Conservation (phyloP, 1,284 basidiomycete genomes). For the Phaffia rhodozyma region DNA sequence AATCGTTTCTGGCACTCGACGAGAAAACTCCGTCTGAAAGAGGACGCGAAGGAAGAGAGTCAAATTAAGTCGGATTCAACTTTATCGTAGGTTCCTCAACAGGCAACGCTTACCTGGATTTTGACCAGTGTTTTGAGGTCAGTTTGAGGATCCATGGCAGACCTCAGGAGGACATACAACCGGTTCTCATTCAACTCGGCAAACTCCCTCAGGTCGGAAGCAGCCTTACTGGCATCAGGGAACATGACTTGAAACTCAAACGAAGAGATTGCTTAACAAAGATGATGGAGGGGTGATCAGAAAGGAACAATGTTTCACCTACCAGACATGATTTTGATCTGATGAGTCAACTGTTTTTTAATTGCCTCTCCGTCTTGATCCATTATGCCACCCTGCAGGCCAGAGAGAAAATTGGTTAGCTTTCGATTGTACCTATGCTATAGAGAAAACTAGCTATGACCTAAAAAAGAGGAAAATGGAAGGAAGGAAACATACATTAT, state of each 20-base stretch:
- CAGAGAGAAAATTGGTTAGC: neutral
- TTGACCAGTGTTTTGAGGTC: slow-evolving; percentile 73
- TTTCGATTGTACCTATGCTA: neutral
- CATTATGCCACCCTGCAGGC: slow-evolving; percentile 62
- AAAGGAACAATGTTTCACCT: slow-evolving; percentile 21
- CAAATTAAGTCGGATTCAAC: neutral
- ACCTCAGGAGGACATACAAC: slow-evolving; percentile 71
- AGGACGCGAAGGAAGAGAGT: neutral
- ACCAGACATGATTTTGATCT: slow-evolving; percentile 54
- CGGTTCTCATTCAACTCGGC: slow-evolving; percentile 76
- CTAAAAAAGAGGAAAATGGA: neutral
- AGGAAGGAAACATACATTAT: slow-evolving; percentile 51
- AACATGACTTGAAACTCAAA: slow-evolving; percentile 39
- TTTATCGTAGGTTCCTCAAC: neutral
- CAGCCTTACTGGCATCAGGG: slow-evolving; percentile 58
- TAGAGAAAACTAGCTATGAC: neutral
- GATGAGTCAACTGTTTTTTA: slow-evolving; percentile 44
- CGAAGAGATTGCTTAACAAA: neutral
- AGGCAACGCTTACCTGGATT: slow-evolving; percentile 45
- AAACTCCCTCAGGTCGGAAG: slow-evolving; percentile 68
- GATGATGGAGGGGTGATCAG: slow-evolving; percentile 5
- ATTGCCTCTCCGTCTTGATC: slow-evolving; percentile 60
- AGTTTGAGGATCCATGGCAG: slow-evolving; percentile 66
- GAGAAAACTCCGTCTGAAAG: slow-evolving; percentile 57
- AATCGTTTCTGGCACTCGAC: slow-evolving; percentile 51